These are phyloP conservation scores for Salvia miltiorrhiza DNA, from an alignment of 257 asterid genomes.

Conservation along the genomic window DNA sequence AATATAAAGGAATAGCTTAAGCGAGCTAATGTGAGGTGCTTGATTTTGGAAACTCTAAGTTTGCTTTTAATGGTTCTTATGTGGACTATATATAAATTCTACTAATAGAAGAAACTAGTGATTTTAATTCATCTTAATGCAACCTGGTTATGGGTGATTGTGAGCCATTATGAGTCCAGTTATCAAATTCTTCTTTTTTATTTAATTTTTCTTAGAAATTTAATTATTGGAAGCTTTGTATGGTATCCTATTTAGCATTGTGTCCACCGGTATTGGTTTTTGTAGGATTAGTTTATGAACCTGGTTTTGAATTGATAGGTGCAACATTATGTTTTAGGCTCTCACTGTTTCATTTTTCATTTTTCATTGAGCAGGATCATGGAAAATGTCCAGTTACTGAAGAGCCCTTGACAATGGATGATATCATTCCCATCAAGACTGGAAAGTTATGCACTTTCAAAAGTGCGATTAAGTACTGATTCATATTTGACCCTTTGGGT, in stretches of 20 bases:
- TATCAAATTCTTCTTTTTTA: background rate
- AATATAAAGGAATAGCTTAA: background rate
- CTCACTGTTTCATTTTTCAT: background rate
- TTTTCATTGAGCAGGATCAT: conserved; percentile 47
- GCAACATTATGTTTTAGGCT: background rate
- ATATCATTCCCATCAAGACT: conserved; percentile 71
- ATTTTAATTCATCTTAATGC: background rate
- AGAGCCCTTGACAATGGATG: conserved; percentile 76
- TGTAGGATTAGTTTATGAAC: background rate
- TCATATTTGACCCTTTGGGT: background rate
- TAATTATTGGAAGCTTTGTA: background rate
- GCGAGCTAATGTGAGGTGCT: background rate
- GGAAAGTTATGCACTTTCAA: conserved; percentile 55
- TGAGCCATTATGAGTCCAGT: background rate
- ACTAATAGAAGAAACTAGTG: background rate
- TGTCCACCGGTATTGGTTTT: background rate
- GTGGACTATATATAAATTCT: background rate
- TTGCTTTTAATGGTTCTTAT: background rate
- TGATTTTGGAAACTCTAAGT: background rate
- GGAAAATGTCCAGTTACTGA: conserved; percentile 97
- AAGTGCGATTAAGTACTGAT: background rate
- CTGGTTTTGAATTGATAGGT: background rate
- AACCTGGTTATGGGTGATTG: background rate
- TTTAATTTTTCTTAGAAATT: background rate
- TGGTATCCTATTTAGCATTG: background rate